phyloP scores from a whole-genome alignment of 176 grass and related monocot genomes.

The Puya raimondii region DNA sequence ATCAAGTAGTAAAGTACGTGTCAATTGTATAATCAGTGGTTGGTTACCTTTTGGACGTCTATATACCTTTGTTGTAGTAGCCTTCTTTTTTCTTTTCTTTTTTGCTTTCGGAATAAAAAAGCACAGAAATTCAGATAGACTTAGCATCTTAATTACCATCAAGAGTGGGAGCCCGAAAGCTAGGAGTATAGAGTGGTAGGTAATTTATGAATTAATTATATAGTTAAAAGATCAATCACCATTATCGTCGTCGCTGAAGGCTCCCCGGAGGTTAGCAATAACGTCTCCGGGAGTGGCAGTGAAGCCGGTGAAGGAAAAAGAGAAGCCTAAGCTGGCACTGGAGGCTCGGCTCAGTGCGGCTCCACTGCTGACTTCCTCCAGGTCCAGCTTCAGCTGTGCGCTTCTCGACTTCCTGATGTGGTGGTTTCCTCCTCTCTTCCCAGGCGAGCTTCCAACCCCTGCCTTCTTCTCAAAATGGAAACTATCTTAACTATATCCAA shows the following conservation, averaged over 20 bases:
- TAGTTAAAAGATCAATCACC: slow-evolving; percentile 14
- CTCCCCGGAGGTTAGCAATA: slow-evolving; percentile 11
- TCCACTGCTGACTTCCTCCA: slow-evolving; percentile 59
- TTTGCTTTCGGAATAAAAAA: too few species aligned
- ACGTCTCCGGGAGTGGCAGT: slow-evolving; percentile 59
- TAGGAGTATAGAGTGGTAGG: too few species aligned
- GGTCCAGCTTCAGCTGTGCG: slow-evolving; percentile 68
- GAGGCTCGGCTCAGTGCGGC: slow-evolving; percentile 88
- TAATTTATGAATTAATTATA: too few species aligned
- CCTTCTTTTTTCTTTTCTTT: too few species aligned
- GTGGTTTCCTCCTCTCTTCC: slow-evolving; percentile 16
- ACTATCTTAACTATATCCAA: too few species aligned
- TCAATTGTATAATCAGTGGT: too few species aligned
- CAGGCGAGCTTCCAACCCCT: slow-evolving; percentile 31
- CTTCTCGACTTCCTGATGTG: slow-evolving; percentile 81
- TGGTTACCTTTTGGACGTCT: too few species aligned
- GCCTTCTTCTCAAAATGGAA: slow-evolving; percentile 33
- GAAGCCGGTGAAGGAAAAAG: slow-evolving; percentile 93
- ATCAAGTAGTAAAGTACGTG: too few species aligned
- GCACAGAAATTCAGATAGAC: too few species aligned
- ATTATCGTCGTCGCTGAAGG: slow-evolving; percentile 68
- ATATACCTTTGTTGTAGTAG: too few species aligned
- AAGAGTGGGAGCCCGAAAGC: too few species aligned
- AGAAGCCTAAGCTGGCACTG: slow-evolving; percentile 96
- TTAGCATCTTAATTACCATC: too few species aligned